Evolutionary conservation across 345 rosid genomes (phyloP).

Genomic region (Eucalyptus polybractea): DNA sequence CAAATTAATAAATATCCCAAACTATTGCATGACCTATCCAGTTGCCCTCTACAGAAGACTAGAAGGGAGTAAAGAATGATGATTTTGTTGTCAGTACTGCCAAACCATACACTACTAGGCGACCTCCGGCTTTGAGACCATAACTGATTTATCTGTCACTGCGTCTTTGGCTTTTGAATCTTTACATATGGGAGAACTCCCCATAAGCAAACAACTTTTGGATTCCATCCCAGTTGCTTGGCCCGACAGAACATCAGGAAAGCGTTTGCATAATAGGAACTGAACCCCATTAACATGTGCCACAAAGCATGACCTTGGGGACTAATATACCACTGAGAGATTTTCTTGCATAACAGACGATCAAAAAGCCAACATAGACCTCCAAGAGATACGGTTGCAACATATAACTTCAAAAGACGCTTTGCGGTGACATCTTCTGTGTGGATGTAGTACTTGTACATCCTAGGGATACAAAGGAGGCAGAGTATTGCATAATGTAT

Average conservation of each 20-base stretch:
- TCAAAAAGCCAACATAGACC: conserved; percentile 66
- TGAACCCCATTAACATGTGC: conserved; percentile 80
- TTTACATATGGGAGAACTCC: conserved; percentile 67
- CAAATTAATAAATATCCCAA: background rate
- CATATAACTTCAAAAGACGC: conserved; percentile 52
- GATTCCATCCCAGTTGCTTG: conserved; percentile 68
- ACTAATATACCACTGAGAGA: conserved; percentile 52
- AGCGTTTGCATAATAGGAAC: conserved; percentile 75
- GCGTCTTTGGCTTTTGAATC: conserved; percentile 58
- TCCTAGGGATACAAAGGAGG: conserved; percentile 79
- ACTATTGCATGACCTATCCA: background rate
- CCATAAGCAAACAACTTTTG: conserved; percentile 33
- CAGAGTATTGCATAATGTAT: conserved; percentile 63
- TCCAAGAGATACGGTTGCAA: conserved; percentile 43
- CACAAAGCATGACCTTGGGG: conserved; percentile 92
- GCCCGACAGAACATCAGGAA: conserved; percentile 97
- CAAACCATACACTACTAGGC: background rate
- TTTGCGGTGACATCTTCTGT: conserved; percentile 51
- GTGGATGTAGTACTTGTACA: conserved; percentile 91
- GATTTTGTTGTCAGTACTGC: background rate
- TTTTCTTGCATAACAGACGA: conserved; percentile 34
- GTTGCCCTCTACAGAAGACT: background rate
- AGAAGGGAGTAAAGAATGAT: background rate
- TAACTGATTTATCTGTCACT: conserved; percentile 8
- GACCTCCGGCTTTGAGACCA: background rate